These are phyloP conservation scores for Candida tetrigidarum DNA, from an alignment of 1,139 yeast species.

Conservation along the genomic window DNA sequence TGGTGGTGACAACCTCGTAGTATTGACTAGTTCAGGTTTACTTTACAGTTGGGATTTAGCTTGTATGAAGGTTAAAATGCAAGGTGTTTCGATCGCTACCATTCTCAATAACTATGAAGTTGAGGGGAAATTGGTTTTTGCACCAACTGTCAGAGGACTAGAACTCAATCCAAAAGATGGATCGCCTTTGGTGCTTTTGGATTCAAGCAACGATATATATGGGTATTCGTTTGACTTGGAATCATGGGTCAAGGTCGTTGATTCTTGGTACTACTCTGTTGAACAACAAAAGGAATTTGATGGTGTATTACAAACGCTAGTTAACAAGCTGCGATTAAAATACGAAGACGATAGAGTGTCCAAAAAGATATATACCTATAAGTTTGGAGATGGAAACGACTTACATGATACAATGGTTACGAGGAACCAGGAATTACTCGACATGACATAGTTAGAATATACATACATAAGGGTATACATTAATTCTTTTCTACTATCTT, in stretches of 20 bases:
- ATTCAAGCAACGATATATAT: constrained; percentile 38
- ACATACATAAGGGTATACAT: not conserved
- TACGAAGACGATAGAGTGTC: constrained; percentile 24
- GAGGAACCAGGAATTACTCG: constrained; percentile 18
- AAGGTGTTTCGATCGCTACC: constrained; percentile 55
- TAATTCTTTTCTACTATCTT: constrained; percentile 14
- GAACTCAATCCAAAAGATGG: constrained; percentile 43
- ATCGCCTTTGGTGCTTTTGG: constrained; percentile 44
- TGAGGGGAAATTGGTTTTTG: constrained; percentile 16
- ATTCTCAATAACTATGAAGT: constrained; percentile 39
- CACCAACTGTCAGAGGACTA: constrained; percentile 33
- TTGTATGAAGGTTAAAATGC: constrained; percentile 32
- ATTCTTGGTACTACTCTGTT: constrained; percentile 48
- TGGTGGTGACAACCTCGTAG: constrained; percentile 55
- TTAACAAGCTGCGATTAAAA: constrained; percentile 8
- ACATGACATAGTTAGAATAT: constrained; percentile 5
- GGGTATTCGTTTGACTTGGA: constrained; percentile 41
- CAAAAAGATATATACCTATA: constrained; percentile 26
- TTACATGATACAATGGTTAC: constrained; percentile 27
- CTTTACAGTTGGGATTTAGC: constrained; percentile 53
- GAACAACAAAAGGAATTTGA: constrained; percentile 9
- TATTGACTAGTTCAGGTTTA: constrained; percentile 53
- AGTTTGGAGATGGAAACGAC: constrained; percentile 23
- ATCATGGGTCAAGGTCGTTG: constrained; percentile 52
- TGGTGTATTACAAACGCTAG: constrained; percentile 5